Evolutionary conservation across 1,284 basidiomycete genomes (phyloP), one percentile per base, ranked within the genome.

Genomic region (Apiotrichum gracile): DNA sequence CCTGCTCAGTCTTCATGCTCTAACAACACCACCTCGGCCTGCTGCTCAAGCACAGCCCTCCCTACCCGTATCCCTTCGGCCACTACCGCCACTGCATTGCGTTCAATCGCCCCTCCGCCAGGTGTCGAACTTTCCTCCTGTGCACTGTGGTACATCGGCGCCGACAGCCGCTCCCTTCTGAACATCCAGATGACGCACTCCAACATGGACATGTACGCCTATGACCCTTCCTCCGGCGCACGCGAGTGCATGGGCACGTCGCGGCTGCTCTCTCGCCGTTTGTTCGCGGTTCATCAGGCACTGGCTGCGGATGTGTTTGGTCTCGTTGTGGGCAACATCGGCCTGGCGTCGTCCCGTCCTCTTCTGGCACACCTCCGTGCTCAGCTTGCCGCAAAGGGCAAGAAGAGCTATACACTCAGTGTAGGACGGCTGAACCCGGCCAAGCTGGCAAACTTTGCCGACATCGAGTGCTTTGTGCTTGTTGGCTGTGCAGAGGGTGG

Each of bases 391-490:
- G 78, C 78, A 37, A 79, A 83, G 0, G 82, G 82, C 56, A 91
- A 91, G 76, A 97, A 96, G 70, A 85, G 83, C 58, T 99, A 98
- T 73, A 97, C 94, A 1, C 85, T 98, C 63, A 89, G 85, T 46
- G 94, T 98, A 0, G 96, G 96, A 29, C 92, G 97, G 73, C 81
- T 97, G 52, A 97, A 91, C 64, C 94, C 94, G 0, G 84, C 92
- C 17, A 98, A 98, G 68, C 79, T 99, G 31, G 94, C 87, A 13
- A 98, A 98, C 70, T 97, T 97, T 71, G 82, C 90, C 65, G 93
- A 97, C 72, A 86, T 99, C 47, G 94, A 97, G 68, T 93, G 91
- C 66, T 98, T 93, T 66, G 86, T 98, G 6, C 80, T 97, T 53
- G 86, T 97, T 1, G 93, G 93, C 1, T 98, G 94, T 73, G 86